These are phyloP conservation scores for Aspergillus hortae DNA, from an alignment of 2,329 filamentous ascomycete genomes.

Conservation along the genomic window DNA sequence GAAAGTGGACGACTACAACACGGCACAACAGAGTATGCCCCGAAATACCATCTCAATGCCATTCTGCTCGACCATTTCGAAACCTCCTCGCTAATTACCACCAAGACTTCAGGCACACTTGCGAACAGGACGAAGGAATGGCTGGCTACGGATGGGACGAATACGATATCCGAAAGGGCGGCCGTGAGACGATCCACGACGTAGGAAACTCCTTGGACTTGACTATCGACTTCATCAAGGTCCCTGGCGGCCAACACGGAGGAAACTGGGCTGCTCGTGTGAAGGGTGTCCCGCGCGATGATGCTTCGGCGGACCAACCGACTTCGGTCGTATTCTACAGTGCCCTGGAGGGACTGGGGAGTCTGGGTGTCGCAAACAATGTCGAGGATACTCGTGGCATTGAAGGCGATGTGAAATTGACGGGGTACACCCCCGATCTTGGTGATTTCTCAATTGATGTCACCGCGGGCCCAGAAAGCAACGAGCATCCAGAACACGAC, in stretches of 20 bases:
- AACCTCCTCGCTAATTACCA: constrained; percentile 15
- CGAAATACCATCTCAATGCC: background rate
- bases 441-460: constrained; percentile 77
- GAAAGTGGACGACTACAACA: constrained; percentile 72
- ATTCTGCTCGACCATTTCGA: background rate
- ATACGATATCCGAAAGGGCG: constrained; percentile 85
- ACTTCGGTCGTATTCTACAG: constrained; percentile 81
- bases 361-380: constrained; percentile 58
- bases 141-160: constrained; percentile 97
- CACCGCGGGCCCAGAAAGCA: constrained; percentile 66
- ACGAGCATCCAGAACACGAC: constrained; percentile 50
- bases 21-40: constrained; percentile 69
- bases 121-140: constrained; percentile 92
- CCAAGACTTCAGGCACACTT: constrained; percentile 83
- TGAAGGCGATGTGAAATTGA: constrained; percentile 62
- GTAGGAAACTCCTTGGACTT: constrained; percentile 83
- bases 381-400: constrained; percentile 51
- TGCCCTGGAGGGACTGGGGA: constrained; percentile 71
- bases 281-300: constrained; percentile 72
- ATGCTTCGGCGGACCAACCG: constrained; percentile 63
- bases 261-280: constrained; percentile 91
- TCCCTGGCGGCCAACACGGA: constrained; percentile 78
- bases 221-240: constrained; percentile 89
- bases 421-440: constrained; percentile 66
- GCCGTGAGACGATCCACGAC: constrained; percentile 87